Percentiles rank a stretch among this genome's conserved stretches.
These are phyloP conservation scores for Cercospora sesami DNA, from an alignment of 2,329 filamentous ascomycete species.

Conservation along the genomic window DNA sequence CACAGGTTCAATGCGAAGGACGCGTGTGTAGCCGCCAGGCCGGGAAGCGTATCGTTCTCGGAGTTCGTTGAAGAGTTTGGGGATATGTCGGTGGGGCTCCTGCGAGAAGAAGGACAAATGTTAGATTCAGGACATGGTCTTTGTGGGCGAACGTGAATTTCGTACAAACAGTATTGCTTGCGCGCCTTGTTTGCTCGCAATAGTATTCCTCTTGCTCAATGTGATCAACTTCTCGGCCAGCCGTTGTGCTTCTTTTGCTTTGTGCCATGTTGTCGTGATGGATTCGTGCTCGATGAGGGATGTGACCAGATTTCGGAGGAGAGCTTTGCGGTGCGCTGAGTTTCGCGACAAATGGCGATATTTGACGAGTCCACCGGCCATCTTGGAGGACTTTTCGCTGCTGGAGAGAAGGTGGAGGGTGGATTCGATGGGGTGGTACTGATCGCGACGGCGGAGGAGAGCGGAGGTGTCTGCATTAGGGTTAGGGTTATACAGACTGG, in stretches of 20 bases:
- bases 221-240: slow-evolving; percentile 94
- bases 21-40: slow-evolving; percentile 90
- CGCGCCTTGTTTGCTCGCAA: slow-evolving; percentile 73
- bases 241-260: slow-evolving; percentile 94
- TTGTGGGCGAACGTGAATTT: background rate
- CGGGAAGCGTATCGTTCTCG: slow-evolving; percentile 74
- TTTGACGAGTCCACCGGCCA: slow-evolving; percentile 84
- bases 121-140: background rate
- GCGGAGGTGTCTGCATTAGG: slow-evolving; percentile 6
- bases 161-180: slow-evolving; percentile 73
- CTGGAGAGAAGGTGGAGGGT: background rate
- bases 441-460: slow-evolving; percentile 3
- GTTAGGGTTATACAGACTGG: background rate
- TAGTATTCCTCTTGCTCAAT: slow-evolving; percentile 87
- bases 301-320: slow-evolving; percentile 93
- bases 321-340: slow-evolving; percentile 83
- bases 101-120: background rate
- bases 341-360: slow-evolving; percentile 85
- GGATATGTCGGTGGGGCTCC: slow-evolving; percentile 49
- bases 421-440: background rate
- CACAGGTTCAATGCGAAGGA: slow-evolving; percentile 85
- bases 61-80: slow-evolving; percentile 85
- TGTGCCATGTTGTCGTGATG: slow-evolving; percentile 91
- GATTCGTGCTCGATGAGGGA: slow-evolving; percentile 91
- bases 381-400: slow-evolving; percentile 44